Conservation (phyloP, 352 stramenopile species). For the Plasmopara muralis region DNA sequence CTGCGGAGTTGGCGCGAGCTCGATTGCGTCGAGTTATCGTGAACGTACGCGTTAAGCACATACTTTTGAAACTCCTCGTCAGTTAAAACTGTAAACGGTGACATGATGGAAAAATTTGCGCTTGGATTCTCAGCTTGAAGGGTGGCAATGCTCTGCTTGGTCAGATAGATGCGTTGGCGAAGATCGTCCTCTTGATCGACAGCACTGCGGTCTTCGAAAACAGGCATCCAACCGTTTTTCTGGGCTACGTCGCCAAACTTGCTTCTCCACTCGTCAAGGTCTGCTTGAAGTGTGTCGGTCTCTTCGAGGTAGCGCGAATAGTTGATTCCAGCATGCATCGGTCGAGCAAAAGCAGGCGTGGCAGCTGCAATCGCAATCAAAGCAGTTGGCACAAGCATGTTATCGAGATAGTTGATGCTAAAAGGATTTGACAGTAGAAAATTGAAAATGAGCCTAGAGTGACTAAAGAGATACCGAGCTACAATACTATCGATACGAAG, state of each 20-base stretch:
- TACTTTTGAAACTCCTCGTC: slow-evolving; percentile 38
- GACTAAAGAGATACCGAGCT: no score
- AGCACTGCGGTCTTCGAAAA: slow-evolving; percentile 23
- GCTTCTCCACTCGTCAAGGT: slow-evolving; percentile 33
- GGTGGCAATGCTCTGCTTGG: slow-evolving; percentile 32
- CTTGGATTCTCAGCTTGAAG: slow-evolving; percentile 30
- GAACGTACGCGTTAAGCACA: slow-evolving; percentile 34
- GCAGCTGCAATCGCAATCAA: slow-evolving; percentile 4
- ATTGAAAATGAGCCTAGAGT: no score
- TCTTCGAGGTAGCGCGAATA: slow-evolving; percentile 41
- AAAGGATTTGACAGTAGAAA: no score
- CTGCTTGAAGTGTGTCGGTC: slow-evolving; percentile 26
- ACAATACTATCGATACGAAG: no score
- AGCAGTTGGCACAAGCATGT: slow-evolving; percentile 15
- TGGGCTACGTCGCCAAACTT: slow-evolving; percentile 27
- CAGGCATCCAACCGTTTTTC: slow-evolving; percentile 34
- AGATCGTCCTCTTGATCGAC: slow-evolving; percentile 42
- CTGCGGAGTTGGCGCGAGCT: slow-evolving; percentile 14
- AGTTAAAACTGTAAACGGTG: slow-evolving; percentile 38
- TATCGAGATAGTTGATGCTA: no score
- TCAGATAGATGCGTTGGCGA: slow-evolving; percentile 43
- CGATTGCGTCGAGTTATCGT: slow-evolving; percentile 15
- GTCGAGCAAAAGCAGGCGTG: slow-evolving; percentile 10
- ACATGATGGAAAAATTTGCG: slow-evolving; percentile 51
- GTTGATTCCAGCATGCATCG: slow-evolving; percentile 41